A percentile compares a stretch with the other conserved stretches of the same genome.
Evolutionary conservation across 2,329 filamentous ascomycete species (phyloP).

Genomic region (Penicillium sp.): DNA sequence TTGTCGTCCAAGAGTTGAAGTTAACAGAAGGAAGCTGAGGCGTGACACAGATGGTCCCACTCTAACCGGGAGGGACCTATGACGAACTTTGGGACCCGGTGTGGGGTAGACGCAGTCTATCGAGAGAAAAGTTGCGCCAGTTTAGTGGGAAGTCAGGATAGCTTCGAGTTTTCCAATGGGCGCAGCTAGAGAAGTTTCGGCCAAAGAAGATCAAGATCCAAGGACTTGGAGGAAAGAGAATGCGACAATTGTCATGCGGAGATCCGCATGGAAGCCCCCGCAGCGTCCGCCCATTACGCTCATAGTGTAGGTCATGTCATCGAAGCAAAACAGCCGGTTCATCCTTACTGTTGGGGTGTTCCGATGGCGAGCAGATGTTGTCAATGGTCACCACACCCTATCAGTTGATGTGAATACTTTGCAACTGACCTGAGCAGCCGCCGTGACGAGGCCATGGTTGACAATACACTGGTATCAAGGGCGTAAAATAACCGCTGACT

Average conservation of each 20-base stretch:
- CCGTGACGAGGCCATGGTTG: slow-evolving; percentile 3
- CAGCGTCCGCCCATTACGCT: slow-evolving; percentile 7
- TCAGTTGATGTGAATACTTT: background rate
- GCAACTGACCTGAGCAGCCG: background rate
- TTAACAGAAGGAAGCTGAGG: background rate
- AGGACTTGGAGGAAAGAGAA: background rate
- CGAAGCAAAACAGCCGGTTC: background rate
- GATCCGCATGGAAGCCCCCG: slow-evolving; percentile 10
- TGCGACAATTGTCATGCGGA: slow-evolving; percentile 2
- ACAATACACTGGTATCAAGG: slow-evolving; percentile 13
- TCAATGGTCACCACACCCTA: background rate
- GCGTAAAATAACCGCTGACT: slow-evolving; percentile 16
- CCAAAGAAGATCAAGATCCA: background rate
- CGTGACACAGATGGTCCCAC: slow-evolving; percentile 1
- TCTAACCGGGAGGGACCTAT: slow-evolving; percentile 4
- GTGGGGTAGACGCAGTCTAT: background rate
- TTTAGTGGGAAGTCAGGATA: background rate
- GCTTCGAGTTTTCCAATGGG: background rate
- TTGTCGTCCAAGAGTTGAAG: no score
- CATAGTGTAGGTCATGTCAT: background rate
- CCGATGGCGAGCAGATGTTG: background rate
- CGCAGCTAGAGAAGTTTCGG: background rate
- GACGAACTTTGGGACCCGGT: background rate
- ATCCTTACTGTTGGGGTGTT: background rate
- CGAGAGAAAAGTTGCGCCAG: background rate